phyloP scores from a whole-genome alignment of 2,329 filamentous ascomycete species.

The Colletotrichum noveboracense region DNA sequence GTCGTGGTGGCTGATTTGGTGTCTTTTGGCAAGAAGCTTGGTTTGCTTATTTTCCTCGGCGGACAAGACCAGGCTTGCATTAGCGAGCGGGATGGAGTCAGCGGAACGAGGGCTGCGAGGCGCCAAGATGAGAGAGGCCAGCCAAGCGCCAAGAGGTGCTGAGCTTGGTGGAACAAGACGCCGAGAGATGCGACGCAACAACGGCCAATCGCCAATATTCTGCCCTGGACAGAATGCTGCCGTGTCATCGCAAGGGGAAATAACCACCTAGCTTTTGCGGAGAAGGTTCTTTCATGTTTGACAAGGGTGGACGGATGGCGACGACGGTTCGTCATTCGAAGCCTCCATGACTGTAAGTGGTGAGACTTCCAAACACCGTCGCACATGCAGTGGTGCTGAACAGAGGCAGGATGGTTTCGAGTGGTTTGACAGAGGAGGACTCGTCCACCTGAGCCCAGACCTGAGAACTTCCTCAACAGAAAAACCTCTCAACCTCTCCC shows the following conservation, averaged over 20 bases:
- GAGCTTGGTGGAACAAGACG: neutral
- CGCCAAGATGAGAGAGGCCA: neutral
- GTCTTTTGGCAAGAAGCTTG: constrained; percentile 1
- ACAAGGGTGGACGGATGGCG: neutral
- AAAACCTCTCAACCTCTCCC: neutral
- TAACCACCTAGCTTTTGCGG: neutral
- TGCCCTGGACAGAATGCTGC: neutral
- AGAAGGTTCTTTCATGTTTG: neutral
- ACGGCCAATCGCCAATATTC: neutral
- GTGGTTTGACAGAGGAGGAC: neutral
- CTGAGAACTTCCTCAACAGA: neutral
- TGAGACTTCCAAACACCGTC: neutral
- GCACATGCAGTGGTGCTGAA: neutral
- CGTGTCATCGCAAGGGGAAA: neutral
- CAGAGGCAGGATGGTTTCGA: neutral
- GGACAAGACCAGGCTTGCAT: neutral
- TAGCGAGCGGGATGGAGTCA: neutral
- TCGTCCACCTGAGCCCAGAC: neutral
- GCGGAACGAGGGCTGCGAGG: neutral
- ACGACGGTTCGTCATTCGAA: neutral
- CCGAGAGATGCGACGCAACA: neutral
- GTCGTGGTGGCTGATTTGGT: neutral
- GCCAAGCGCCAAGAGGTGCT: constrained; percentile 15
- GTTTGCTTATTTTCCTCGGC: constrained; percentile 10
- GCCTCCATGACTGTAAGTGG: neutral